Percentiles rank a stretch among this genome's conserved stretches.
Evolutionary conservation across 2,329 filamentous ascomycete genomes (phyloP).

Genomic region (Didymella keratinophila): DNA sequence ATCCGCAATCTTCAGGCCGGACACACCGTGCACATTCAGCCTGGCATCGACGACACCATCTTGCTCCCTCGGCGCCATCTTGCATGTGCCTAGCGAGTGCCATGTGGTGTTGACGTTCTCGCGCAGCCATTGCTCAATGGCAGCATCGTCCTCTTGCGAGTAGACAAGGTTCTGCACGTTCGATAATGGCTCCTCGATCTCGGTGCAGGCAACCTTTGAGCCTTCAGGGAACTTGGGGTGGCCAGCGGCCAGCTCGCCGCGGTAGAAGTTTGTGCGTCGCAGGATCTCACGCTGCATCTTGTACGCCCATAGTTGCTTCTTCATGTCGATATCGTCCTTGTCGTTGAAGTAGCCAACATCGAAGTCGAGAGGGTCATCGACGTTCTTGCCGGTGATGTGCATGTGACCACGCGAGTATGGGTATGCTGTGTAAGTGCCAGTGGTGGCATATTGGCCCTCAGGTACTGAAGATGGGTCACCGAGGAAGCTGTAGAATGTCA

Average conservation of each 20-base stretch:
- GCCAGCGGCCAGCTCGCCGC: constrained; percentile 49
- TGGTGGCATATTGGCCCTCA: constrained; percentile 61
- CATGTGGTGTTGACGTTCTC: constrained; percentile 44
- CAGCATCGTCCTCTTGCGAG: constrained; percentile 44
- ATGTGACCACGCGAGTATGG: constrained; percentile 68
- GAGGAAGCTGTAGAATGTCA: constrained; percentile 36
- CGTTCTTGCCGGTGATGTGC: constrained; percentile 62
- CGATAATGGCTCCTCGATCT: constrained; percentile 21
- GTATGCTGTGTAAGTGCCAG: constrained; percentile 64
- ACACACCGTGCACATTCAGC: constrained; percentile 42
- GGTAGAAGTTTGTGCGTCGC: constrained; percentile 63
- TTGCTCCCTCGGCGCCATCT: constrained; percentile 43
- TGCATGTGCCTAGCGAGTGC: constrained; percentile 45
- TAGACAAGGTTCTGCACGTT: constrained; percentile 33
- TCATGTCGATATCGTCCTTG: constrained; percentile 63
- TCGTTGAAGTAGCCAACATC: constrained; percentile 66
- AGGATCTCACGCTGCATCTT: constrained; percentile 70
- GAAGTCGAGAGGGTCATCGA: constrained; percentile 61
- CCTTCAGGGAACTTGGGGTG: constrained; percentile 46
- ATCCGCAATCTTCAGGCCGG: constrained; percentile 54
- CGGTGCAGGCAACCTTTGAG: constrained; percentile 27
- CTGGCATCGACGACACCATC: constrained; percentile 40
- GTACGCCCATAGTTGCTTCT: constrained; percentile 68
- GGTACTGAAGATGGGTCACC: constrained; percentile 42
- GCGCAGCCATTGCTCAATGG: constrained; percentile 54